These are phyloP conservation scores for Fusarium sp. DNA, from an alignment of 2,329 filamentous ascomycete species.

Conservation along the genomic window DNA sequence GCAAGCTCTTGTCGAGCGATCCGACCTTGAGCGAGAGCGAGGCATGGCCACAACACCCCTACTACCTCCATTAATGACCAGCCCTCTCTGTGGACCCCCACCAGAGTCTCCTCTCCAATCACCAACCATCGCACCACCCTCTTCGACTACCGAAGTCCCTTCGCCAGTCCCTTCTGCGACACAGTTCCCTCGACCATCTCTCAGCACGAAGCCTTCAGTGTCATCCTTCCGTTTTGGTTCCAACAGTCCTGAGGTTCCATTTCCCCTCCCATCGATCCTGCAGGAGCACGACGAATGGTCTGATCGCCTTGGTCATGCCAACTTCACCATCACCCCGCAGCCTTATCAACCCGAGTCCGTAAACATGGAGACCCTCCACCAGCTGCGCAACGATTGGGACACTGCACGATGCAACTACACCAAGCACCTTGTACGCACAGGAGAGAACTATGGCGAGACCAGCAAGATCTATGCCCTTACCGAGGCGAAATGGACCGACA, in stretches of 20 bases:
- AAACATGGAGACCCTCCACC: conserved; percentile 67
- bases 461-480: conserved; percentile 90
- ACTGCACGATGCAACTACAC: conserved; percentile 85
- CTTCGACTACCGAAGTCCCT: conserved; percentile 53
- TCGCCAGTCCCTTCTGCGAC: conserved; percentile 62
- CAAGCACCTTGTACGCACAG: conserved; percentile 86
- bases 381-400: conserved; percentile 84
- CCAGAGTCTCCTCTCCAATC: conserved; percentile 87
- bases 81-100: conserved; percentile 64
- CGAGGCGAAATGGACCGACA: conserved; percentile 87
- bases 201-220: conserved; percentile 81
- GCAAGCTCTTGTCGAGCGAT: conserved; percentile 52
- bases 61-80: conserved; percentile 81
- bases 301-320: conserved; percentile 86
- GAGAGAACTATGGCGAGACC: conserved; percentile 89
- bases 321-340: conserved; percentile 87
- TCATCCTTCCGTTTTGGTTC: conserved; percentile 77
- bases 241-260: conserved; percentile 66
- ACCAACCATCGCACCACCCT: conserved; percentile 74
- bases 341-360: conserved; percentile 77
- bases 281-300: conserved; percentile 85
- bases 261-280: conserved; percentile 71
- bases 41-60: conserved; percentile 81
- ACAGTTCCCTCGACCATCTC: conserved; percentile 63
- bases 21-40: conserved; percentile 67